These are phyloP conservation scores for Dactylellina sp. DNA, from an alignment of 2,329 filamentous ascomycete genomes.

Conservation along the genomic window DNA sequence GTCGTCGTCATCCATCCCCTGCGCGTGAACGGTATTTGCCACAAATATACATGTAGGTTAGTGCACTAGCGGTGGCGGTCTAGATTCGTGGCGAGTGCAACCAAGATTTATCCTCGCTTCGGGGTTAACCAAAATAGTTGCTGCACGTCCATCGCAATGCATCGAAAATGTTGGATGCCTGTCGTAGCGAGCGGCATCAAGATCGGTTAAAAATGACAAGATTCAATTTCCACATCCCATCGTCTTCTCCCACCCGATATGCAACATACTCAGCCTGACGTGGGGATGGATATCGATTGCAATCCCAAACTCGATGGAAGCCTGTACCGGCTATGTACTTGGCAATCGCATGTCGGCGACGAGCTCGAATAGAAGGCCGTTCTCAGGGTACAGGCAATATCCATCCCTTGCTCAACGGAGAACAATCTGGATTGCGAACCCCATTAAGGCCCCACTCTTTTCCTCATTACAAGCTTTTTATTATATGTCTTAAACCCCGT, in stretches of 20 bases:
- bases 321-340: slow-evolving; percentile 23
- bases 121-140: slow-evolving; percentile 44
- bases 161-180: slow-evolving; percentile 24
- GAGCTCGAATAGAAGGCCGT: not conserved
- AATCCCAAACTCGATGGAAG: not conserved
- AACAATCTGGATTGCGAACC: slow-evolving; percentile 32
- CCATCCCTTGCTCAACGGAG: not conserved
- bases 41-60: slow-evolving; percentile 22
- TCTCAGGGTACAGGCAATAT: no score
- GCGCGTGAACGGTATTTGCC: slow-evolving; percentile 33
- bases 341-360: slow-evolving; percentile 20
- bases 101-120: not conserved
- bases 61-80: slow-evolving; percentile 5
- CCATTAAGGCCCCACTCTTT: slow-evolving; percentile 10
- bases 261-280: not conserved
- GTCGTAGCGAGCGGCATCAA: slow-evolving; percentile 14
- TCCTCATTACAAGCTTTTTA: not conserved
- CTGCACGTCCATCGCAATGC: not conserved
- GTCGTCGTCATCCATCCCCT: slow-evolving; percentile 8
- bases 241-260: not conserved
- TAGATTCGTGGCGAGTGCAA: slow-evolving; percentile 33
- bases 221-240: slow-evolving; percentile 14
- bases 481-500: slow-evolving; percentile 6
- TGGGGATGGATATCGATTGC: slow-evolving; percentile 3
- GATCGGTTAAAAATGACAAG: slow-evolving; percentile 50